Evolutionary conservation across 805 yeast species (phyloP).

Genomic region (Zygoascus bituminiphila): DNA sequence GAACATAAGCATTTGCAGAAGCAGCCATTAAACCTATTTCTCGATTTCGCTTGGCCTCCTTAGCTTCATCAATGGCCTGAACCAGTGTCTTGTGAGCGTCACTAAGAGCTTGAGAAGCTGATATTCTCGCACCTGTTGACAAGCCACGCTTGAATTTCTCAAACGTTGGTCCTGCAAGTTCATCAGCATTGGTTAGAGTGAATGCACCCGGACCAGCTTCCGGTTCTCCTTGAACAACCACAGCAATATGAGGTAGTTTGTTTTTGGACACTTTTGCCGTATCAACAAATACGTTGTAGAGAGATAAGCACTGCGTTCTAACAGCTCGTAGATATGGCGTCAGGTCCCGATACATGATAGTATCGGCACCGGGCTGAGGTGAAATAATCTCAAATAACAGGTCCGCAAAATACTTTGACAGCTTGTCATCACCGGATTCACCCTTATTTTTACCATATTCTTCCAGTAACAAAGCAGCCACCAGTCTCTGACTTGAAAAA

Average conservation of each 20-base stretch:
- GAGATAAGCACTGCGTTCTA: conserved; percentile 78
- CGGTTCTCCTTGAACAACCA: conserved; percentile 86
- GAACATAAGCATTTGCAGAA: conserved; percentile 65
- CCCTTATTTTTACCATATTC: conserved; percentile 38
- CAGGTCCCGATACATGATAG: conserved; percentile 57
- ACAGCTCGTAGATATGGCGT: conserved; percentile 80
- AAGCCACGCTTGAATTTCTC: conserved; percentile 55
- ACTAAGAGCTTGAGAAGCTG: conserved; percentile 62
- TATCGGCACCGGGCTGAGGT: conserved; percentile 28
- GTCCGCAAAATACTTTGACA: conserved; percentile 12
- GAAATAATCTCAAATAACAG: conserved; percentile 12
- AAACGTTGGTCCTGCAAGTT: conserved; percentile 54
- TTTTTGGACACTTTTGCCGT: conserved; percentile 63
- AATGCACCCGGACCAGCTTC: conserved; percentile 95
- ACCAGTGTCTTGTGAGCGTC: conserved; percentile 66
- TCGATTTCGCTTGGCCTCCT: conserved; percentile 35
- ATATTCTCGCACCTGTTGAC: conserved; percentile 60
- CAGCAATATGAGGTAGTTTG: conserved; percentile 74
- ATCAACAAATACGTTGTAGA: conserved; percentile 69
- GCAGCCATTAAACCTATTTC: conserved; percentile 58
- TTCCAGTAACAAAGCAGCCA: conserved; percentile 59
- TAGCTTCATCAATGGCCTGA: conserved; percentile 62
- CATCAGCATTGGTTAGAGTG: conserved; percentile 67
- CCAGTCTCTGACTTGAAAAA: conserved; percentile 74
- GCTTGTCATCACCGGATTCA: conserved; percentile 3